phyloP scores from a whole-genome alignment of 495 filamentous ascomycete genomes.

The Aspergillus biplanus region DNA sequence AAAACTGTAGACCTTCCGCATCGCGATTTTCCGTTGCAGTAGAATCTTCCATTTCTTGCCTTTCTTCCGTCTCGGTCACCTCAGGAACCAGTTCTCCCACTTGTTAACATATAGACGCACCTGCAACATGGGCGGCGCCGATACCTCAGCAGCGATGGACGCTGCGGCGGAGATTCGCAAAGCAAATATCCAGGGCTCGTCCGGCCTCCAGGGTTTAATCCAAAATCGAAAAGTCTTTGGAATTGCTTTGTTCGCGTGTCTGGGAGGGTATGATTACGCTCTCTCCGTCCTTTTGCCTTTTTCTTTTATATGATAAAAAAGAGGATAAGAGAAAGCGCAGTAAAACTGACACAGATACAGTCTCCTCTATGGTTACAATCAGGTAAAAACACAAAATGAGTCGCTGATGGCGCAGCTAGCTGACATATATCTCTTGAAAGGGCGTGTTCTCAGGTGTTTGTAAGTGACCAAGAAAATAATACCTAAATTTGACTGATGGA shows the following conservation, averaged over 20 bases:
- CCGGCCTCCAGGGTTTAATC: constrained; percentile 65
- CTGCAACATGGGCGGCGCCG: constrained; percentile 40
- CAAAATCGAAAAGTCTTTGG: constrained; percentile 73
- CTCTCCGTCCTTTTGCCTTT: constrained; percentile 5
- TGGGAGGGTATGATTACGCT: constrained; percentile 57
- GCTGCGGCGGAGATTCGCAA: constrained; percentile 68
- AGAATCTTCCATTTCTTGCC: too few relatives aligned
- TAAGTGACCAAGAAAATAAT: not conserved
- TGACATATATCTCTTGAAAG: constrained; percentile 10
- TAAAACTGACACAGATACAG: constrained; percentile 8
- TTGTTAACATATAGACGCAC: too few relatives aligned
- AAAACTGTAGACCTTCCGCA: not conserved
- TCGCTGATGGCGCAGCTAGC: not conserved
- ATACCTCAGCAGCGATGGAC: constrained; percentile 43
- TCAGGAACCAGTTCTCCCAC: too few relatives aligned
- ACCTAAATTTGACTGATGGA: too few relatives aligned
- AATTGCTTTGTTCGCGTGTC: constrained; percentile 74
- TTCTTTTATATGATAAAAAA: not conserved
- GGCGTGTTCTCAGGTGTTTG: constrained; percentile 19
- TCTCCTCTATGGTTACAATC: constrained; percentile 64
- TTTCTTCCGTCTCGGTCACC: too few relatives aligned
- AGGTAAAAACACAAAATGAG: constrained; percentile 47
- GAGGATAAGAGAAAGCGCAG: not conserved
- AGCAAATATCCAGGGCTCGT: constrained; percentile 63
- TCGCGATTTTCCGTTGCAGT: too few relatives aligned